Evolutionary conservation across 2,329 filamentous ascomycete species (phyloP).

Genomic region (Epichloe hybrida): DNA sequence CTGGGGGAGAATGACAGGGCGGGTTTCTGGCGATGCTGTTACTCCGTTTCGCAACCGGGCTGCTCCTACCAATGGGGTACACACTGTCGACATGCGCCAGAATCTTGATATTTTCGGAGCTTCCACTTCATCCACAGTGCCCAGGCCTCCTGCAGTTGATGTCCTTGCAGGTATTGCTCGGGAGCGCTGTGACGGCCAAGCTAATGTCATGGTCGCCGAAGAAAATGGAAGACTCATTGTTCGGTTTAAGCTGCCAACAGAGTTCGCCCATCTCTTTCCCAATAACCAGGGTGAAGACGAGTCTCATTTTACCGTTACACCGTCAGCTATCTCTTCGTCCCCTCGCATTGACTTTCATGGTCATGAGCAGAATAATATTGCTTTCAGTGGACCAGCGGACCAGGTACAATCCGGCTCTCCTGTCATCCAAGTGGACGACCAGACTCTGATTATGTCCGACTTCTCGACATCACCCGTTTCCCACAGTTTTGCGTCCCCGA

Average conservation of each 20-base stretch:
- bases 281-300: slow-evolving; percentile 16
- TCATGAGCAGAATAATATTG: neutral
- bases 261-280: slow-evolving; percentile 19
- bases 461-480: neutral
- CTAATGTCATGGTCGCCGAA: slow-evolving; percentile 18
- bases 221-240: slow-evolving; percentile 20
- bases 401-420: neutral
- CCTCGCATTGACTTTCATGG: slow-evolving; percentile 10
- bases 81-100: slow-evolving; percentile 22
- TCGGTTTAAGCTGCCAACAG: slow-evolving; percentile 24
- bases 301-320: slow-evolving; percentile 11
- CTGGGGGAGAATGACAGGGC: slow-evolving; percentile 8
- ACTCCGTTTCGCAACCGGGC: slow-evolving; percentile 1
- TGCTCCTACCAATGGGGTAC: slow-evolving; percentile 11
- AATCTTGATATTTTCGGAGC: slow-evolving; percentile 23
- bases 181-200: slow-evolving; percentile 14
- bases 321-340: slow-evolving; percentile 12
- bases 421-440: neutral
- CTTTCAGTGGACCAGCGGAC: neutral
- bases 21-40: neutral
- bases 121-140: slow-evolving; percentile 6
- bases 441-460: slow-evolving; percentile 2
- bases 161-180: slow-evolving; percentile 16
- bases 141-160: slow-evolving; percentile 9
- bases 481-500: neutral